Base-by-base conservation (phyloP, 768 basidiomycete species). In the Tricholoma furcatifolium region DNA sequence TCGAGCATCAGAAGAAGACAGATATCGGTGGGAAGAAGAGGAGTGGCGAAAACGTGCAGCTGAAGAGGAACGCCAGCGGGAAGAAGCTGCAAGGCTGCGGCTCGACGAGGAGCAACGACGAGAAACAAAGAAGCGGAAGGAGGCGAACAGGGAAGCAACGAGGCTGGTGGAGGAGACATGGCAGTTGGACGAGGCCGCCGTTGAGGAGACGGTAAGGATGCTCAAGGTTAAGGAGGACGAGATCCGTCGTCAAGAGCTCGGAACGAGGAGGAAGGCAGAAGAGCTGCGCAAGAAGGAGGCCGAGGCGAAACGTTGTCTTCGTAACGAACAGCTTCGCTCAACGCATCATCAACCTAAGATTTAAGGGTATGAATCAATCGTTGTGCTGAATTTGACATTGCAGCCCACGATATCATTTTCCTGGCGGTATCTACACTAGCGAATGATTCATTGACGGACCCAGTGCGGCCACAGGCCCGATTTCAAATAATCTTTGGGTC, bases 281-380 rank as follows among this genome's bases (percentile, higher is more conserved):
- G 67, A 70, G 40, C 58, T 56, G 1, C 67, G 56, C 51, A 71
- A 42, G 61, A 57, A 38, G 65, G 68, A 38, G 43, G 51, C 32
- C 50, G 50, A 58, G 47, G 41, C 38, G 50, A 56, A 43, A 60
- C 62, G 23, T n/a, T n/a, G n/a, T n/a, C n/a, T n/a, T n/a, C n/a
- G n/a, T n/a, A n/a, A n/a, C n/a, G n/a, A n/a, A n/a, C n/a, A n/a
- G n/a, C n/a, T n/a, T n/a, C n/a, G n/a, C n/a, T n/a, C n/a, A n/a
- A n/a, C n/a, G n/a, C n/a, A n/a, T n/a, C n/a, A n/a, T n/a, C n/a
- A n/a, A n/a, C n/a, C n/a, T n/a, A n/a, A n/a, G n/a, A n/a, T n/a
- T n/a, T n/a, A n/a, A n/a, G n/a, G n/a, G n/a, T n/a, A n/a, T n/a
- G n/a, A n/a, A n/a, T n/a, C n/a, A n/a, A n/a, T n/a, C n/a, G n/a